Base-by-base conservation (phyloP, 805 yeast species). In the Yarrowia osloensis region DNA sequence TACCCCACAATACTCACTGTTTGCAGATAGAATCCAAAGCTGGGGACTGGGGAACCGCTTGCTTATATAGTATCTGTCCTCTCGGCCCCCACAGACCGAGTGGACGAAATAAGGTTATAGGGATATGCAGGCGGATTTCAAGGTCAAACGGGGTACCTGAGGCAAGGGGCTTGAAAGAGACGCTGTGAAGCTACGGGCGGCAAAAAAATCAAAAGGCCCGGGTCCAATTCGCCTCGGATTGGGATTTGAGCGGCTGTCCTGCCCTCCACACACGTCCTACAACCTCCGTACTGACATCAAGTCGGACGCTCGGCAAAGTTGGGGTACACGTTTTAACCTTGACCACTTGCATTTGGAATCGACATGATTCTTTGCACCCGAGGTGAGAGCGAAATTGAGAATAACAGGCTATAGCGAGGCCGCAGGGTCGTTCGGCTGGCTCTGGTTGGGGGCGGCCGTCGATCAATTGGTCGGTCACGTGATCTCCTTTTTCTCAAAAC, bases 1-100 rank as follows among this genome's bases (percentile, higher is more conserved):
- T 35, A 17, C 40, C 44, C 37, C 63, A 19, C 35, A 19, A 40
- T 57, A 57, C 63, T 57, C 63, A 57, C 63, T 57, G 61, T 35
- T 57, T 57, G 47, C 49, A 26, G 62, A 57, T 57, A 28, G 63
- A 15, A 17, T 39, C 49, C 28, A 57, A 57, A 39, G 49, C 49
- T 57, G 63, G 46, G 62, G 62, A 55, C 40, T 9, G 44, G 49
- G 63, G 63, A 22, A 24, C 49, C 19, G 21, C 26, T 39, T 57
- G 63, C 63, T 57, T 57, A 57, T 57, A 57, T 57, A 57, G 47
- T 40, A 19, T 33, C 62, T 39, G 61, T 22, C 21, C 47, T 37
- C 28, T 40, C 63, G 63, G 63, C 63, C 63, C 62, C 63, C 63
- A 57, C 63, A 54, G 61, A 57, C 63, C 49, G 47, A 39, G 63